Percentiles rank a stretch among this genome's conserved stretches.
These are phyloP conservation scores for Blastocystis sp. DNA, from an alignment of 352 stramenopile species.

Conservation along the genomic window DNA sequence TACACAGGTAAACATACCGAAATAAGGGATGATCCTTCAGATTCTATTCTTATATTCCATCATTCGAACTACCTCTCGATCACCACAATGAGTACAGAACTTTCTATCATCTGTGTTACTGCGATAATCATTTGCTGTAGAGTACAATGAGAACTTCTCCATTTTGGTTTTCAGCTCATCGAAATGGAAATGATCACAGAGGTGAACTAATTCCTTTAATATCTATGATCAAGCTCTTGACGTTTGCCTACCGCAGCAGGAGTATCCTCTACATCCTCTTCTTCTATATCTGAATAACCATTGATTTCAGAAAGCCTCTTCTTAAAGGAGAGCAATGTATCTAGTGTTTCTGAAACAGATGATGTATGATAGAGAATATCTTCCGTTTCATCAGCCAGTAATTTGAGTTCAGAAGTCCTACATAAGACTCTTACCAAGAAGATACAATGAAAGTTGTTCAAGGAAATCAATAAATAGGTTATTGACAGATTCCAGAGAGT, in stretches of 20 bases:
- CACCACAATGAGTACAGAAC: slow-evolving; percentile 46
- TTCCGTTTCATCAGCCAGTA: background rate
- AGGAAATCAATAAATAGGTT: slow-evolving; percentile 40
- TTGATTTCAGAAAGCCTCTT: background rate
- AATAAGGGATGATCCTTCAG: slow-evolving; percentile 7
- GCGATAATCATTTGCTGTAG: slow-evolving; percentile 8
- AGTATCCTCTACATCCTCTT: background rate
- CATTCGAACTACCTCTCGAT: background rate
- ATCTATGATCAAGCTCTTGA: background rate
- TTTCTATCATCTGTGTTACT: background rate
- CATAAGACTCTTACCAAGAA: background rate
- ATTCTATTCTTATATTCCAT: background rate
- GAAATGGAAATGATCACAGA: background rate
- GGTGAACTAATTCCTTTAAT: background rate
- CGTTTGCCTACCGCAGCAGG: background rate
- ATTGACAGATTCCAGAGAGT: slow-evolving; percentile 30
- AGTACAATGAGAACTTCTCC: background rate
- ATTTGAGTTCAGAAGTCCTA: background rate
- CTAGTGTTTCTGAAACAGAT: slow-evolving; percentile 5
- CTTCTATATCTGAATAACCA: background rate
- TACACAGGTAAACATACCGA: slow-evolving; percentile 30
- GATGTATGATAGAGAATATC: slow-evolving; percentile 37
- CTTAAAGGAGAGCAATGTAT: background rate
- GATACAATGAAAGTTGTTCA: background rate
- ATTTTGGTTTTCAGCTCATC: background rate